Conservation (phyloP, 1,284 basidiomycete genomes). For the Fomitopsis palustris region DNA sequence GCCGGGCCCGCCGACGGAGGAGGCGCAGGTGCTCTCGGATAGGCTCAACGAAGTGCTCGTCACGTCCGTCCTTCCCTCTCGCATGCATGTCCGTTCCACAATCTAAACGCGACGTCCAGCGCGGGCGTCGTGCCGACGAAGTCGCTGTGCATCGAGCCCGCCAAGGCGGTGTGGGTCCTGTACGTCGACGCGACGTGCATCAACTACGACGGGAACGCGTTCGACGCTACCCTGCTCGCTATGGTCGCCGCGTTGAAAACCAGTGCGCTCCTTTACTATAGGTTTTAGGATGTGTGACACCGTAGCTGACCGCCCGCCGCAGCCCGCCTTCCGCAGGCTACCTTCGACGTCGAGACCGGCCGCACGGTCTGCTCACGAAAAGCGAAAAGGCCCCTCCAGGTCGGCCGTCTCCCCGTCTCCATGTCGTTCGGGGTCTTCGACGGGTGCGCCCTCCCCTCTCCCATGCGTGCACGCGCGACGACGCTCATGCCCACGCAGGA, state of each 20-base stretch:
- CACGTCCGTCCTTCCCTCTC: constrained; percentile 43
- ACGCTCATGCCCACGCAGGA: constrained; percentile 33
- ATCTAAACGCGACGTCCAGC: too few relatives aligned
- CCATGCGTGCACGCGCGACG: neutral
- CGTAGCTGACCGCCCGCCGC: neutral
- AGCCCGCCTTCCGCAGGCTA: constrained; percentile 78
- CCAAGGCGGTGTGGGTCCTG: constrained; percentile 85
- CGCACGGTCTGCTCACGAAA: constrained; percentile 65
- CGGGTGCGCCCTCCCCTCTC: constrained; percentile 61
- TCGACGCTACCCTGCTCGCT: constrained; percentile 87
- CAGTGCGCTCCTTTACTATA: constrained; percentile 47
- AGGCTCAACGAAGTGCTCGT: constrained; percentile 74
- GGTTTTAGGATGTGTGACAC: neutral
- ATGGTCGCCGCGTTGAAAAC: constrained; percentile 85
- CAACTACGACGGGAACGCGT: constrained; percentile 94
- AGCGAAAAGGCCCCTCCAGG: constrained; percentile 42
- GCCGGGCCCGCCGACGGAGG: constrained; percentile 89
- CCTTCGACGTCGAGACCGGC: constrained; percentile 66
- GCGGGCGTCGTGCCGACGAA: constrained; percentile 63
- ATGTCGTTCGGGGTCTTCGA: constrained; percentile 84
- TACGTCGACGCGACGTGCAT: constrained; percentile 95
- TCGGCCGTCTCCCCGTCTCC: constrained; percentile 52
- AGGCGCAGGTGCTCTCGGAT: constrained; percentile 87
- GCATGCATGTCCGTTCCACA: too few relatives aligned
- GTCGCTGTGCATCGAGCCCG: constrained; percentile 77